These are phyloP conservation scores for Fraxinus pennsylvanica DNA, from an alignment of 257 asterid species.

Conservation along the genomic window DNA sequence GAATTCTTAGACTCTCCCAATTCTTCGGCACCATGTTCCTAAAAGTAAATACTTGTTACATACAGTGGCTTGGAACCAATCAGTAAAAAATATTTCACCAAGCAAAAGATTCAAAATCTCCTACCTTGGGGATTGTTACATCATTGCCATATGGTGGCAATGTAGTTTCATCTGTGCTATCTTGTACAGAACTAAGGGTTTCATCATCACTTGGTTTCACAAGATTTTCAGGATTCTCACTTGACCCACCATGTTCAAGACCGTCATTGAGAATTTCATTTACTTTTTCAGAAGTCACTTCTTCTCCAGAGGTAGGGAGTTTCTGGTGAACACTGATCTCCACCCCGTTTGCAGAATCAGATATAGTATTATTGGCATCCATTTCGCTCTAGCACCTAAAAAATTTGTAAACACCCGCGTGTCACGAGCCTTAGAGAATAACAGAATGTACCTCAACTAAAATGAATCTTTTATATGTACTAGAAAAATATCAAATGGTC, in stretches of 20 bases:
- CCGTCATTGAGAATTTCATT: constrained; percentile 33
- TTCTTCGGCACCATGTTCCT: not conserved
- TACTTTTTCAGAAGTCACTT: constrained; percentile 19
- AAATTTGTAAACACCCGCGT: not conserved
- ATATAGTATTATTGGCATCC: constrained; percentile 33
- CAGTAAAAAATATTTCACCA: not conserved
- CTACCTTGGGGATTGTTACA: constrained; percentile 35
- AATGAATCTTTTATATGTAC: not conserved
- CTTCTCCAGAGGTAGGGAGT: constrained; percentile 22
- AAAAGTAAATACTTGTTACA: constrained; percentile 1
- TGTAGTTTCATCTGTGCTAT: constrained; percentile 24
- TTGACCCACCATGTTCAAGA: constrained; percentile 32
- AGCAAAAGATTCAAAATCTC: constrained; percentile 2
- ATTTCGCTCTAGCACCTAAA: constrained; percentile 31
- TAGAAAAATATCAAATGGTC: not conserved
- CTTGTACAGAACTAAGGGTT: constrained; percentile 15
- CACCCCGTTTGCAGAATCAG: constrained; percentile 34
- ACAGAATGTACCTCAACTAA: not conserved
- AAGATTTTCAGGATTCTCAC: constrained; percentile 34
- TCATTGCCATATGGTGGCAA: constrained; percentile 37
- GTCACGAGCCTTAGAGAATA: constrained; percentile 19
- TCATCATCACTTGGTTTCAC: constrained; percentile 32
- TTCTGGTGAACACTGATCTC: constrained; percentile 33
- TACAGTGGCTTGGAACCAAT: not conserved
- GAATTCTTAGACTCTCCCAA: not conserved